Base-by-base conservation (phyloP, 208 protist species). In the Acanthamoeba quina region DNA sequence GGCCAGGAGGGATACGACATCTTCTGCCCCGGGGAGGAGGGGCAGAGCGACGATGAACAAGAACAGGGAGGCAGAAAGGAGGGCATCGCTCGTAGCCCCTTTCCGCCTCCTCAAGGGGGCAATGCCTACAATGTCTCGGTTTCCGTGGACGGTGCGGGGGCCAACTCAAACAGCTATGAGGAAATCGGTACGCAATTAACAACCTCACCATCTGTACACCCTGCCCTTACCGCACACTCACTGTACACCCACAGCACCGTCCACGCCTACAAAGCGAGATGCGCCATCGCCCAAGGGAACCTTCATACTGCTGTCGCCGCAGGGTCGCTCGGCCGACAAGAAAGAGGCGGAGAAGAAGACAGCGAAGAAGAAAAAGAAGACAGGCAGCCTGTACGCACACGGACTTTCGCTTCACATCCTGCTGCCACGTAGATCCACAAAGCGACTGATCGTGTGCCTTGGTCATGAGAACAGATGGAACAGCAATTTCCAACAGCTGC, bases 401-500 rank as follows among this genome's bases (percentile, higher is more conserved):
- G 0, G 24, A 5, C 26, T 19, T 76, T 76, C 11, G 29, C 37
- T 24, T 72, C 60, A 21, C 60, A 3, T 66, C 60, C 24, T 26
- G 10, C 17, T 0, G 3, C 15, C 1, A 56, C 17, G 52, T 13
- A 13, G 11, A 19, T 10, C 15, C 3, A 54, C 37, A 49, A 49
- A 74, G 11, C 11, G 21, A 26, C 13, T 34, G 37, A 88, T 1
- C 2, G 6, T 1, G 31, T n/a, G 64, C 6, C 64, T 54, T 31
- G 10, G 15, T 62, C 19, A 11, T 41, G 44, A 76, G 19, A 19
- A 78, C 66, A 92, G 88, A n/a, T 89, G 80, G 80, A 89, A 89
- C 52, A 66, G 56, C 19, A 89, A 89, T 24, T 89, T 89, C 26
- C 80, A 89, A 47, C 56, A 68, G 4, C 34, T 89, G 5, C 47